Evolutionary conservation across 805 yeast species (phyloP), one percentile per base, ranked within the genome.

Genomic region (Brettanomyces nanus): DNA sequence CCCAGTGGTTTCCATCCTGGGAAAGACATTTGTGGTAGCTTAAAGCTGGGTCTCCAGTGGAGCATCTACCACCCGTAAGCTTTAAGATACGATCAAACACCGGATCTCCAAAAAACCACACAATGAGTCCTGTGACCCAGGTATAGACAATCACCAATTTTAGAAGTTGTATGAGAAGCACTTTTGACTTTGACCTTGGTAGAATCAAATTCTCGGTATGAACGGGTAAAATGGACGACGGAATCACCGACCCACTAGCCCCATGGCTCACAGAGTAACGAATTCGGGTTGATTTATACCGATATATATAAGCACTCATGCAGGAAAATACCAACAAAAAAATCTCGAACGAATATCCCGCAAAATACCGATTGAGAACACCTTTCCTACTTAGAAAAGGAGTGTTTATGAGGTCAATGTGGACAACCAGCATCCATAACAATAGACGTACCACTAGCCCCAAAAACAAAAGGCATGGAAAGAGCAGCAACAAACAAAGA

Each of bases 11-110:
- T 10, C 38, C 46, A 2, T 45, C 52, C 19, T 44, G 41, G 6
- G 37, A 36, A 11, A 49, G 35, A 30, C 62, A 56, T 27, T 47
- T 37, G 37, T 46, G 50, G 42, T 51, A 42, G 27, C 31, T 38
- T 20, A 49, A 29, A 11, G 35, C n/a, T 22, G 45, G 7, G 42
- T 47, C 46, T 6, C 28, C 37, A 38, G 44, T 40, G 1, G 50
- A 39, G 42, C 73, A 68, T 27, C 52, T 49, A 1, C 72, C 73
- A 0, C 71, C 71, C 0, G 67, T 56, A 2, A 40, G 17, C n/a
- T 54, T 44, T 36, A 61, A 56, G 2, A 66, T 41, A 29, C 59
- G 39, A 29, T 58, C 62, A 40, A 46, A 59, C 3, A 60, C 15
- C 3, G 64, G 54, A 29, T 58, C 53, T 1, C 63, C 63, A 37